Evolutionary conservation across 139 green algal genomes (phyloP), one percentile per base, ranked within the genome.

Genomic region (Volvox reticuliferus): DNA sequence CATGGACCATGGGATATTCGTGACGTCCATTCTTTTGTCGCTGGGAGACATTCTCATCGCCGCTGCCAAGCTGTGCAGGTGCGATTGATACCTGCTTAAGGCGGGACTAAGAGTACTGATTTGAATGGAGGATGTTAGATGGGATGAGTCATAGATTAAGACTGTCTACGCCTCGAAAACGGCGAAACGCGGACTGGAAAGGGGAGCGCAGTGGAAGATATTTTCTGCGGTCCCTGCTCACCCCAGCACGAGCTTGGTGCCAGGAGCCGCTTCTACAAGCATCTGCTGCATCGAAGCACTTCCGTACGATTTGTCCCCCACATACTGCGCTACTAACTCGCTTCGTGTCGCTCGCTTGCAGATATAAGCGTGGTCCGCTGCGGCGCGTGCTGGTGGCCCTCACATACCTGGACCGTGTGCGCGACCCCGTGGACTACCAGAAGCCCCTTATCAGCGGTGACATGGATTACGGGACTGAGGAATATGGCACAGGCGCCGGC

Each of bases 21-120:
- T 94, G 16, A 35, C 90, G 3, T 93, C 89, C 82, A 93, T 94
- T 33, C 36, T 93, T 21, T 68, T 94, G 16, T 94, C 92, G 28
- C 32, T 93, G 21, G 87, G 55, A 0, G 90, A 94, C 90, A 93
- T 94, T 81, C 67, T 91, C 18, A 76, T 94, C 26, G 82, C 69
- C 16, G 37, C 73, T 13, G 55, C 32, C 30, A 94, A 94, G 87
- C 92, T 94, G 24, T 33, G 77, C 35, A 75, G 86, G 86, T 90
- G 86, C 12, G 83, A 2, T 28, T 73, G 9, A 12, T 24, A 9
- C 9, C 44, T 5, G 44, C 44, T n/a, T n/a, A n/a, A n/a, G n/a
- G n/a, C n/a, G n/a, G n/a, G n/a, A n/a, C n/a, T n/a, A n/a, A n/a
- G n/a, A n/a, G n/a, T n/a, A n/a, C n/a, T n/a, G n/a, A n/a, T n/a